phyloP scores from a whole-genome alignment of 306 rosid species.

The Glycine tomentella region DNA sequence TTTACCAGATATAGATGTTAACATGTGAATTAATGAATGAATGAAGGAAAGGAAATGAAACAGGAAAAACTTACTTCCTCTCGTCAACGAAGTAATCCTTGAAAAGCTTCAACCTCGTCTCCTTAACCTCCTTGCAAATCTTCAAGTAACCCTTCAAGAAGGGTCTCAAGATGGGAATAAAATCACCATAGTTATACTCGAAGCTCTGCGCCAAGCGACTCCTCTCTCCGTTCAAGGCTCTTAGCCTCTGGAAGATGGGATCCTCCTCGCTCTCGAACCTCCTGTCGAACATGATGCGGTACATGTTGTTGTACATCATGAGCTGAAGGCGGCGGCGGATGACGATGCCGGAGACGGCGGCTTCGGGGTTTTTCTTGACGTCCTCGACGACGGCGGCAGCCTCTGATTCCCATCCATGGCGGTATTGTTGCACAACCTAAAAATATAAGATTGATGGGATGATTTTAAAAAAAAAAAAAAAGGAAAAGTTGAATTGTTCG shows the following conservation, averaged over 20 bases:
- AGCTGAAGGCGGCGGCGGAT: constrained; percentile 70
- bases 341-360: constrained; percentile 66
- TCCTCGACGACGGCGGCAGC: constrained; percentile 79
- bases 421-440: constrained; percentile 79
- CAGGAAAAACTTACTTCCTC: constrained; percentile 68
- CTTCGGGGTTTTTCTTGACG: constrained; percentile 56
- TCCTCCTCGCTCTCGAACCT: constrained; percentile 84
- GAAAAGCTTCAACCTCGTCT: constrained; percentile 74
- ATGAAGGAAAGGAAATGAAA: no score
- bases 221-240: constrained; percentile 77
- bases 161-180: constrained; percentile 88
- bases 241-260: constrained; percentile 65
- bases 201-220: constrained; percentile 93
- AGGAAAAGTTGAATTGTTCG: no score
- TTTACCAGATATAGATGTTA: background rate
- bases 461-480: no score
- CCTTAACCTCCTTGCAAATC: constrained; percentile 86
- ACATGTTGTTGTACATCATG: constrained; percentile 96
- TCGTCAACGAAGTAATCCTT: constrained; percentile 85
- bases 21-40: no score
- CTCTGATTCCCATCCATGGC: constrained; percentile 81
- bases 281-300: constrained; percentile 81
- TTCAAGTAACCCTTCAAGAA: constrained; percentile 80
- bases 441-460: no score
- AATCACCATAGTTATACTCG: constrained; percentile 88